phyloP scores from a whole-genome alignment of 257 asterid genomes.

The Petunia secreta region DNA sequence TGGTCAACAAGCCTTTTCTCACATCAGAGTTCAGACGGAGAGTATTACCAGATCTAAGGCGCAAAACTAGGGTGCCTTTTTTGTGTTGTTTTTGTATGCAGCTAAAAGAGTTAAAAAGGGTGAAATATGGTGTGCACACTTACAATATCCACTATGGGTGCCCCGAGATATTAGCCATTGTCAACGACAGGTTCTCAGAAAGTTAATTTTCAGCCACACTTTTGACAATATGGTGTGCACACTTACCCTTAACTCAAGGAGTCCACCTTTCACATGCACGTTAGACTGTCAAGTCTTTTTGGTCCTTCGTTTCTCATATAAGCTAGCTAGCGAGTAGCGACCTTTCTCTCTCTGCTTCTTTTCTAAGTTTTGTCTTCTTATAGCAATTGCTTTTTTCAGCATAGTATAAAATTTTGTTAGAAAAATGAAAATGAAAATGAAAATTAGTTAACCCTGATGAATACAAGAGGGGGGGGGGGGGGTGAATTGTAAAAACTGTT shows the following conservation, averaged over 20 bases:
- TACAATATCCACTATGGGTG: not conserved
- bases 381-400: not conserved
- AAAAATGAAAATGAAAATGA: too few relatives aligned
- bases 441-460: too few relatives aligned
- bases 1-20: too few relatives aligned
- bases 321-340: not conserved
- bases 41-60: not conserved
- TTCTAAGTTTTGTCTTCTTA: not conserved
- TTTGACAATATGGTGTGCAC: not conserved
- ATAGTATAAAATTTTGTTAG: not conserved
- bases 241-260: not conserved
- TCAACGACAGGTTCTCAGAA: not conserved
- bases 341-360: not conserved
- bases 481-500: too few relatives aligned
- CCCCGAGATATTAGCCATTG: not conserved
- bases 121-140: not conserved
- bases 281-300: slow-evolving; percentile 18
- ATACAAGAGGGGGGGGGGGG: too few relatives aligned
- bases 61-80: not conserved
- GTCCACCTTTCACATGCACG: slow-evolving; percentile 22
- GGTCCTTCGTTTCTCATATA: slow-evolving; percentile 1
- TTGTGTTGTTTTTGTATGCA: not conserved
- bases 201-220: not conserved
- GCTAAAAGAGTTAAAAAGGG: not conserved
- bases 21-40: too few relatives aligned